A percentile compares a stretch with the other conserved stretches of the same genome.
phyloP scores from a whole-genome alignment of 352 stramenopile genomes.

The Elongisporangium undulatum region DNA sequence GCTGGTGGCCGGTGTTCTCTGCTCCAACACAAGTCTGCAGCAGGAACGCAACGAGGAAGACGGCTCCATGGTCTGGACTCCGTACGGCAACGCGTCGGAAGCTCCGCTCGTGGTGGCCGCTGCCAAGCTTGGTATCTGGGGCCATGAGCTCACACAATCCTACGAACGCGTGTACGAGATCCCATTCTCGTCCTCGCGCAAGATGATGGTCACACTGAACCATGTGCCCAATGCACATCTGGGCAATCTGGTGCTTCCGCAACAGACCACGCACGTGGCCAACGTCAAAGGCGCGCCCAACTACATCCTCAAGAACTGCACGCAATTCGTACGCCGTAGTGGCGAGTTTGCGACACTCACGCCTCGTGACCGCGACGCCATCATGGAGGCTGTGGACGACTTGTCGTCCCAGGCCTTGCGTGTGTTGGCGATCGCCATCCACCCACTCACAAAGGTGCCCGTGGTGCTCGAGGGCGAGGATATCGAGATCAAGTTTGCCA shows the following conservation, averaged over 20 bases:
- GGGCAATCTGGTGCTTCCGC: constrained; percentile 6
- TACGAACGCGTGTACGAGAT: constrained; percentile 73
- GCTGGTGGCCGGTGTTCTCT: constrained; percentile 29
- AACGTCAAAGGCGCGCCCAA: constrained; percentile 22
- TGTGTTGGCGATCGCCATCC: constrained; percentile 70
- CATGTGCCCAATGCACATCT: constrained; percentile 14
- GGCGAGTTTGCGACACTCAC: constrained; percentile 14
- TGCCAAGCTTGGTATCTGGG: constrained; percentile 31
- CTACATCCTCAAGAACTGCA: constrained; percentile 21
- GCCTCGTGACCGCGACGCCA: constrained; percentile 46
- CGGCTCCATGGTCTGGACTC: constrained; percentile 14
- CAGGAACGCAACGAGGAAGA: constrained; percentile 7
- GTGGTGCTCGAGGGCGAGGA: constrained; percentile 25
- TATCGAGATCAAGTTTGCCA: constrained; percentile 16
- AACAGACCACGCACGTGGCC: constrained; percentile 4
- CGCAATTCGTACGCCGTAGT: constrained; percentile 5
- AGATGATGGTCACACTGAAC: constrained; percentile 78
- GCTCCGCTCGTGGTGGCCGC: constrained; percentile 37
- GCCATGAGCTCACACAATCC: constrained; percentile 13
- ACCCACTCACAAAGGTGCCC: constrained; percentile 22
- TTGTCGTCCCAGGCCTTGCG: constrained; percentile 77
- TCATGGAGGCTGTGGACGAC: constrained; percentile 53
- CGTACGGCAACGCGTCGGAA: constrained; percentile 35
- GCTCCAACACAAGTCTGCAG: constrained; percentile 41
- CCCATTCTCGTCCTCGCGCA: constrained; percentile 90